phyloP scores from a whole-genome alignment of 257 asterid genomes.

The Nicotiana paniculata region DNA sequence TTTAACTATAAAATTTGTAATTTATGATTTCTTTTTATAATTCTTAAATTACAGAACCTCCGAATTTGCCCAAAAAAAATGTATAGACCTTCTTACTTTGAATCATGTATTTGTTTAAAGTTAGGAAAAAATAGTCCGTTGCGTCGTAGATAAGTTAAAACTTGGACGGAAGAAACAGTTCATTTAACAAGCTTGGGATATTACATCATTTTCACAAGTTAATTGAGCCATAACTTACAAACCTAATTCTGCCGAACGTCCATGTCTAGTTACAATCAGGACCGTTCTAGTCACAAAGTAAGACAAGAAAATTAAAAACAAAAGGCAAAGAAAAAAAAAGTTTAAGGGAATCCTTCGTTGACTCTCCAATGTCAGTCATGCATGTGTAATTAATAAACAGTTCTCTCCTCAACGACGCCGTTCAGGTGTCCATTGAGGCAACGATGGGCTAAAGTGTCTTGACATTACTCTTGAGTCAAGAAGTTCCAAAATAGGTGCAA shows the following conservation, averaged over 20 bases:
- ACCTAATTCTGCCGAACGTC: slow-evolving; percentile 37
- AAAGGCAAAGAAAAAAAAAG: not conserved
- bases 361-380: slow-evolving; percentile 22
- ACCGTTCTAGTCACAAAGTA: slow-evolving; percentile 31
- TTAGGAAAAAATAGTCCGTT: no score
- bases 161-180: slow-evolving; percentile 39
- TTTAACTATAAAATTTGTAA: not conserved
- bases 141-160: not conserved
- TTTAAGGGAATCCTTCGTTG: slow-evolving; percentile 30
- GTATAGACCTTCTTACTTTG: not conserved
- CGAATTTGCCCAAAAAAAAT: not conserved
- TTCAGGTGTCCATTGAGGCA: slow-evolving; percentile 84
- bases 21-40: not conserved
- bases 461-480: slow-evolving; percentile 87
- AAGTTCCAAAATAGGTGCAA: slow-evolving; percentile 79
- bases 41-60: not conserved
- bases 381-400: not conserved
- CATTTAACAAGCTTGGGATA: slow-evolving; percentile 40
- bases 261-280: slow-evolving; percentile 45
- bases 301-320: slow-evolving; percentile 3
- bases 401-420: slow-evolving; percentile 37
- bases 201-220: slow-evolving; percentile 48
- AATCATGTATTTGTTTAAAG: not conserved
- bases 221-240: slow-evolving; percentile 25
- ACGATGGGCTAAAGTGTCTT: slow-evolving; percentile 70